These are phyloP conservation scores for Polychytrium aggregatum DNA, from an alignment of 192 early-diverging fungal genomes.

Conservation along the genomic window DNA sequence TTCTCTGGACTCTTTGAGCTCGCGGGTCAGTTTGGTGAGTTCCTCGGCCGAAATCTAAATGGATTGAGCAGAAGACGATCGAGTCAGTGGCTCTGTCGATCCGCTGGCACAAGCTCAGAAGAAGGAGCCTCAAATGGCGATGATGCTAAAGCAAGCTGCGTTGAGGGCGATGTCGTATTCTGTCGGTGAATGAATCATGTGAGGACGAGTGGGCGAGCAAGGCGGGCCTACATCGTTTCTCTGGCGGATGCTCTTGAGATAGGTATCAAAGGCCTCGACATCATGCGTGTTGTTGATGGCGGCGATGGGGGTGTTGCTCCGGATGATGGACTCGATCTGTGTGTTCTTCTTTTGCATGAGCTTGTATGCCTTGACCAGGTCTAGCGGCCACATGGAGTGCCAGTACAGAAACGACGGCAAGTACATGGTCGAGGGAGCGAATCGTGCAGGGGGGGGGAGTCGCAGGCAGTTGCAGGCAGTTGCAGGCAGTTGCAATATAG, in stretches of 20 bases:
- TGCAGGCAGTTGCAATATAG: background rate
- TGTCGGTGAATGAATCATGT: background rate
- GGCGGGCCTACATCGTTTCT: slow-evolving; percentile 7
- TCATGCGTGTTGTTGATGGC: slow-evolving; percentile 11
- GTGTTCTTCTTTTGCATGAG: slow-evolving; percentile 11
- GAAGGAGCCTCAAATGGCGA: too few relatives aligned
- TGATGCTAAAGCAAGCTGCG: too few relatives aligned
- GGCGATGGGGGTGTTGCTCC: slow-evolving; percentile 8
- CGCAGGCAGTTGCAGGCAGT: background rate
- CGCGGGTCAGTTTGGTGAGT: slow-evolving; percentile 12
- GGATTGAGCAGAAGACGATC: background rate
- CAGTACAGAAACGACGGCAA: background rate
- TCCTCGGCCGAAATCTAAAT: slow-evolving; percentile 12
- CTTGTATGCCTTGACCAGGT: slow-evolving; percentile 24
- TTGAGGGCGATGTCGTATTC: too few relatives aligned
- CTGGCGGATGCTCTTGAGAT: slow-evolving; percentile 1
- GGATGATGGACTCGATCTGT: slow-evolving; percentile 18
- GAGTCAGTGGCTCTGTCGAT: background rate
- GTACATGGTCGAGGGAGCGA: too few relatives aligned
- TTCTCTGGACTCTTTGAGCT: slow-evolving; percentile 16
- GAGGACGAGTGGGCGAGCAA: background rate
- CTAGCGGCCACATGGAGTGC: slow-evolving; percentile 1
- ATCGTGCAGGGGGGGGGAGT: background rate
- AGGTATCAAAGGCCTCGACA: slow-evolving; percentile 10
- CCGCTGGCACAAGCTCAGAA: background rate